phyloP scores from a whole-genome alignment of 352 stramenopile genomes.

The Globisporangium spiculum region DNA sequence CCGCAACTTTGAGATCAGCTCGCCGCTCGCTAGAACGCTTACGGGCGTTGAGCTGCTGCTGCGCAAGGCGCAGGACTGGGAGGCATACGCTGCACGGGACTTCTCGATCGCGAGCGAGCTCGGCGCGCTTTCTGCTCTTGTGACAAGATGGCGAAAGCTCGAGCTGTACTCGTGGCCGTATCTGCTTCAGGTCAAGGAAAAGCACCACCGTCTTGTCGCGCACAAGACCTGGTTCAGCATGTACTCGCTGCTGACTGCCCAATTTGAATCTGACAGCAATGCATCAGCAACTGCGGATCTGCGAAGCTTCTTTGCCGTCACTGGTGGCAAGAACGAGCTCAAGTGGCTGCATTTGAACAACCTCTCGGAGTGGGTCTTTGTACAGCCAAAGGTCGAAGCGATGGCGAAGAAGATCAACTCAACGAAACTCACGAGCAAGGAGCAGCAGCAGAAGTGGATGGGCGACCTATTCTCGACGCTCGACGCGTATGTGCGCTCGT shows the following conservation, averaged over 20 bases:
- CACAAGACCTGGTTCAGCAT: constrained; percentile 88
- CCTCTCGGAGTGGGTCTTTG: constrained; percentile 65
- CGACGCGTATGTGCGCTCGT: constrained; percentile 90
- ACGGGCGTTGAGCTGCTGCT: constrained; percentile 95
- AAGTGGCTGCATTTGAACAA: constrained; percentile 69
- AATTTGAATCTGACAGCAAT: constrained; percentile 55
- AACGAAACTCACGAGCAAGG: neutral
- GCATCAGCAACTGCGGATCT: constrained; percentile 10
- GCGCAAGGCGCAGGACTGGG: constrained; percentile 98
- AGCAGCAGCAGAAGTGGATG: constrained; percentile 64
- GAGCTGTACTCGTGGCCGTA: constrained; percentile 97
- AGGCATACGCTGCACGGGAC: constrained; percentile 92
- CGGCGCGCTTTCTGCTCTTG: constrained; percentile 89
- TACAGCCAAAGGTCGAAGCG: constrained; percentile 13
- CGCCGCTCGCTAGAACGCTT: constrained; percentile 88
- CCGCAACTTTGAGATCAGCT: constrained; percentile 85
- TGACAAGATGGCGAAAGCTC: constrained; percentile 97
- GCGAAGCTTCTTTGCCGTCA: constrained; percentile 3
- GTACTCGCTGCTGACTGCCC: constrained; percentile 83
- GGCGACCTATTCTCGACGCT: constrained; percentile 86
- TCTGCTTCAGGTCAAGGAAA: constrained; percentile 90
- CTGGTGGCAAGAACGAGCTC: constrained; percentile 23
- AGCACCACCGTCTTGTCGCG: constrained; percentile 63
- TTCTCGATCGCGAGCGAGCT: constrained; percentile 93
- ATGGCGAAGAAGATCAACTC: constrained; percentile 5